Evolutionary conservation across 1,139 yeast genomes (phyloP), one percentile per base, ranked within the genome.

Genomic region (Hansenula anomala): DNA sequence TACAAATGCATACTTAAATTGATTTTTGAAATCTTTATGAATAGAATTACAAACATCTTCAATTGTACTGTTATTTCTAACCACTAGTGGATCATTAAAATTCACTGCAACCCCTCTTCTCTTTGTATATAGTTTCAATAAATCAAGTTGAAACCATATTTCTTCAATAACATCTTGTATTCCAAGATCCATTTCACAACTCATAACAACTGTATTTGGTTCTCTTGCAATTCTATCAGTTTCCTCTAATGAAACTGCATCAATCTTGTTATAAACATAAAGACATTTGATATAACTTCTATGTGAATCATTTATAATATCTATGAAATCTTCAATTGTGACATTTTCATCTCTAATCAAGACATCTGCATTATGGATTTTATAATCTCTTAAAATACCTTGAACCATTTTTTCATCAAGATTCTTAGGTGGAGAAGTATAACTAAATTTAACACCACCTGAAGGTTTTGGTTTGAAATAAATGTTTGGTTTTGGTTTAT

Each of bases 171-270:
- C 80, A 53, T 90, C 97, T 17, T 83, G 81, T 16, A 92, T 69
- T 2, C 97, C 97, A 37, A 92, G 69, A 42, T 80, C 89, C 67
- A 84, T 66, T 54, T 85, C 94, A 61, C 96, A 94, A 23, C 96
- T 86, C 78, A 90, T 88, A 33, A 90, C 97, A 41, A 83, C 89
- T 0, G 97, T 88, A 59, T 90, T 80, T 30, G 96, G 96, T 55
- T 81, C 86, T 51, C 96, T 74, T 1, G 97, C 97, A 43, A 92
- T 70, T 39, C 96, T 69, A 61, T 92, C 97, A 40, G 88, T 87
- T 58, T 92, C 98, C 60, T 92, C 98, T 41, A 92, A 67, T 2
- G 97, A 87, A 8, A 92, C 97, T 0, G 97, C 89, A 61, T 92
- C 98, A 38, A 90, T 78, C 72, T 92, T 92, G 69, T 92, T 92